These are phyloP conservation scores for Penicillium sp. DNA, from an alignment of 2,329 filamentous ascomycete species.

Conservation along the genomic window DNA sequence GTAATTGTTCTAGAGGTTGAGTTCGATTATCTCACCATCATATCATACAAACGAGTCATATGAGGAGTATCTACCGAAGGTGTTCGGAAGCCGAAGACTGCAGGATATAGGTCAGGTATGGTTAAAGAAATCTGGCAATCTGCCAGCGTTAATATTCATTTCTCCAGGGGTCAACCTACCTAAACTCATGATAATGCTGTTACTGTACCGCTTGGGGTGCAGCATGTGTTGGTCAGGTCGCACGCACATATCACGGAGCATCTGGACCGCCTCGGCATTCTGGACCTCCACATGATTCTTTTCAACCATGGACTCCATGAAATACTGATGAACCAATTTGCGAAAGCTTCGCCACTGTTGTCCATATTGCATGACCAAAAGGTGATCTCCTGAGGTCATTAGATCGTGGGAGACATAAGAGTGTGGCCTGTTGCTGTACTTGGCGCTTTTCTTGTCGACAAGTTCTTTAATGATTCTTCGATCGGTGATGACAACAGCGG, in stretches of 20 bases:
- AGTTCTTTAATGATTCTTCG: slow-evolving; percentile 44
- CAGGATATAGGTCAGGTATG: neutral
- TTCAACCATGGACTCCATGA: slow-evolving; percentile 48
- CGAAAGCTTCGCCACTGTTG: slow-evolving; percentile 48
- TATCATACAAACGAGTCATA: neutral
- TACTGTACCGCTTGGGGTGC: slow-evolving; percentile 51
- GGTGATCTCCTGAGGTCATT: neutral
- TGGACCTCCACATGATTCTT: slow-evolving; percentile 44
- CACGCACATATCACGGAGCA: slow-evolving; percentile 41
- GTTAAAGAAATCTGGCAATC: neutral
- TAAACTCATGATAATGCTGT: slow-evolving; percentile 45
- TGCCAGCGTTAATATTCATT: neutral
- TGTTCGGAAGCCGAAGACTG: neutral
- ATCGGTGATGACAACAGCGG: slow-evolving; percentile 45
- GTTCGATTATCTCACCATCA: neutral
- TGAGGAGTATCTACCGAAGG: neutral
- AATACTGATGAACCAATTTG: slow-evolving; percentile 48
- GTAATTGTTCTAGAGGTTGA: neutral
- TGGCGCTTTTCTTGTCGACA: slow-evolving; percentile 47
- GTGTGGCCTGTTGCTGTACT: slow-evolving; percentile 45
- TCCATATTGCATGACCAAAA: slow-evolving; percentile 3
- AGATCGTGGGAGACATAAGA: slow-evolving; percentile 1
- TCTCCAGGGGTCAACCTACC: neutral
- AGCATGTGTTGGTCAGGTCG: slow-evolving; percentile 45
- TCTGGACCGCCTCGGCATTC: slow-evolving; percentile 51